Base-by-base conservation (phyloP, 768 basidiomycete species). In the Xerocomellus amylosporus region DNA sequence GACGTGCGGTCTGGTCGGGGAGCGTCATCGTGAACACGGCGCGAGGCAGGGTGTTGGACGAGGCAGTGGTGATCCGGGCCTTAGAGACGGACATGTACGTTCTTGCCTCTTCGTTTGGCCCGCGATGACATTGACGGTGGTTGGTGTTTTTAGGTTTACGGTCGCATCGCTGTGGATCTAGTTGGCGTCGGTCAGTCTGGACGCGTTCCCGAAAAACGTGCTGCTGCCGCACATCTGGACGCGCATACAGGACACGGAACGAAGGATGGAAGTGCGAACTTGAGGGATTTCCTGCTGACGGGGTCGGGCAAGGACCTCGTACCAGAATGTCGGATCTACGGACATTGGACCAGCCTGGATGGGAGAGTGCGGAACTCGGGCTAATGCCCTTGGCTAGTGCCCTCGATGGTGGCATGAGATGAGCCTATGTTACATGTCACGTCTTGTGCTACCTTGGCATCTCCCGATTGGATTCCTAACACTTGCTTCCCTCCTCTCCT, bases 191-290 rank as follows among this genome's bases (percentile, higher is more conserved):
- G 88, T 88, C 20, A 92, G 93, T 14, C 74, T 95, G 36, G 92
- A 95, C 63, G 80, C 83, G 30, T 90, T 91, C 70, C 84, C 87
- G 19, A 84, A 93, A 57, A 85, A 91, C 58, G 87, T 85, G 38
- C 74, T 98, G 8, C 78, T 97, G n/a, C 94, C 94, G 2, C 95
- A 96, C 71, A 85, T 95, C 83, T 93, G 94, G 9, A 93, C 91
- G 0, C 84, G 88, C 68, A 92, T 83, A 48, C 80, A 83, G 58
- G 91, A 94, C 62, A 80, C 87, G 10, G 87, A 90, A 67, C 78
- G 78, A 53, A 80, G 80, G 68, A 93, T 93, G 91, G 90, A 93
- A 73, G 75, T 91, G 26, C 81, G 13, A 93, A 93, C 63, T 65
- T 94, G 54, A 78, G 73, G 55, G 87, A 91, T 60, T 92, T 79